These are phyloP conservation scores for Candida albicans DNA, from an alignment of 1,139 yeast species.

Conservation along the genomic window DNA sequence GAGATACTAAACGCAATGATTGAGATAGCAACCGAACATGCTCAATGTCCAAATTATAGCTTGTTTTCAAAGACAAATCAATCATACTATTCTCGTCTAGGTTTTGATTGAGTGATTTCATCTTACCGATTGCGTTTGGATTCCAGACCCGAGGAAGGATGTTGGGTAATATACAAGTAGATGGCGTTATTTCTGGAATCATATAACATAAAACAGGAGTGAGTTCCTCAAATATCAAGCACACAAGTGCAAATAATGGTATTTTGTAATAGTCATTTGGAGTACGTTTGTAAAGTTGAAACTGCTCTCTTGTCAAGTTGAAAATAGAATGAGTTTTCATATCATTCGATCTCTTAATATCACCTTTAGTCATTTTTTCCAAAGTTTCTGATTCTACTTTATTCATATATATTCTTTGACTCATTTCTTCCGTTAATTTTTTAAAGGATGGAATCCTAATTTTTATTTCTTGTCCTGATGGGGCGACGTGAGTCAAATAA, in stretches of 20 bases:
- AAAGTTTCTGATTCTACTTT: constrained; percentile 25
- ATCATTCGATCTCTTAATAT: constrained; percentile 20
- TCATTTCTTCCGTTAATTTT: constrained; percentile 34
- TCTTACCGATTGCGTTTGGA: constrained; percentile 10
- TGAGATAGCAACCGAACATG: constrained; percentile 36
- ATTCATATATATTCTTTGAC: constrained; percentile 35
- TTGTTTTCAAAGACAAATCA: constrained; percentile 36
- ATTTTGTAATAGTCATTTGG: constrained; percentile 56
- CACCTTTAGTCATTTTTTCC: constrained; percentile 18
- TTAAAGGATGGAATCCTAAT: constrained; percentile 26
- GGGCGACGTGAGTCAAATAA: constrained; percentile 25
- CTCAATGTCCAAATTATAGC: constrained; percentile 39
- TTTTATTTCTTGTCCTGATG: constrained; percentile 25
- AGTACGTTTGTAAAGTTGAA: constrained; percentile 58
- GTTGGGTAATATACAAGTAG: constrained; percentile 64
- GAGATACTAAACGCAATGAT: constrained; percentile 38
- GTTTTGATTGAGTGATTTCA: constrained; percentile 10
- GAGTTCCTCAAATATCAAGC: constrained; percentile 58
- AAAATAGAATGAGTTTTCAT: constrained; percentile 20
- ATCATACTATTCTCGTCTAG: constrained; percentile 13
- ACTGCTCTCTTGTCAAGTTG: constrained; percentile 52
- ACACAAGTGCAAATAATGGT: constrained; percentile 61
- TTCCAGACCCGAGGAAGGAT: constrained; percentile 42
- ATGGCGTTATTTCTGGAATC: constrained; percentile 66
- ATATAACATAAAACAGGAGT: constrained; percentile 61